phyloP scores from a whole-genome alignment of 169 alveolate genomes.

The Plasmodium malariae region DNA sequence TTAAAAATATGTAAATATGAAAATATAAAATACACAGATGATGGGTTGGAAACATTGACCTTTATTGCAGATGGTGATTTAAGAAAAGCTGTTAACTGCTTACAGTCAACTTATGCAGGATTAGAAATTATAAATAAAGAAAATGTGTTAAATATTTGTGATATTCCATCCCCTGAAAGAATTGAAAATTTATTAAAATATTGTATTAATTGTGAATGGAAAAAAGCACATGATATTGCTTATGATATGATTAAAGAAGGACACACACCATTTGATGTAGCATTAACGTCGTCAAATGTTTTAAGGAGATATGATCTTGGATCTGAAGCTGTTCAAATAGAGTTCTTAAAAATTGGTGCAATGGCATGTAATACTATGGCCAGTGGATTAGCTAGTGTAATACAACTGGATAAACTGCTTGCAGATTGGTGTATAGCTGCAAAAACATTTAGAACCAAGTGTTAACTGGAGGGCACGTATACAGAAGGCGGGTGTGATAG shows the following conservation, averaged over 20 bases:
- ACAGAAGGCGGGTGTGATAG: no score
- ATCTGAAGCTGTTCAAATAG: constrained; percentile 77
- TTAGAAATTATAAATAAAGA: constrained; percentile 94
- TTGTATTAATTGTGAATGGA: constrained; percentile 92
- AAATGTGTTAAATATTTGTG: constrained; percentile 94
- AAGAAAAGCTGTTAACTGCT: constrained; percentile 96
- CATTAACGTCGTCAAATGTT: constrained; percentile 81
- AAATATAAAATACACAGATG: constrained; percentile 88
- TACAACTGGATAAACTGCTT: constrained; percentile 81
- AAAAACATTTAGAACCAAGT: constrained; percentile 32
- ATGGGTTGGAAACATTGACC: constrained; percentile 96
- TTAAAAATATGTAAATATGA: constrained; percentile 88
- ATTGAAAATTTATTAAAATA: constrained; percentile 88
- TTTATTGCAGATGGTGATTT: constrained; percentile 97
- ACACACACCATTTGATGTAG: constrained; percentile 91
- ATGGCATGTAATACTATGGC: constrained; percentile 82
- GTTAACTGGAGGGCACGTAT: no score
- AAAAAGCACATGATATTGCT: constrained; percentile 86
- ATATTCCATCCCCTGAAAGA: constrained; percentile 97
- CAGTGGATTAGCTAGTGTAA: constrained; percentile 78
- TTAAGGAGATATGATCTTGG: constrained; percentile 80
- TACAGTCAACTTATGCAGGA: constrained; percentile 98
- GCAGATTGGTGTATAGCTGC: constrained; percentile 81
- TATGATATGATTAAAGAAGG: constrained; percentile 90
- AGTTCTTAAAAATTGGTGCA: constrained; percentile 81